Conservation (phyloP, 805 yeast genomes). For the Scheffersomyces ergatensis region DNA sequence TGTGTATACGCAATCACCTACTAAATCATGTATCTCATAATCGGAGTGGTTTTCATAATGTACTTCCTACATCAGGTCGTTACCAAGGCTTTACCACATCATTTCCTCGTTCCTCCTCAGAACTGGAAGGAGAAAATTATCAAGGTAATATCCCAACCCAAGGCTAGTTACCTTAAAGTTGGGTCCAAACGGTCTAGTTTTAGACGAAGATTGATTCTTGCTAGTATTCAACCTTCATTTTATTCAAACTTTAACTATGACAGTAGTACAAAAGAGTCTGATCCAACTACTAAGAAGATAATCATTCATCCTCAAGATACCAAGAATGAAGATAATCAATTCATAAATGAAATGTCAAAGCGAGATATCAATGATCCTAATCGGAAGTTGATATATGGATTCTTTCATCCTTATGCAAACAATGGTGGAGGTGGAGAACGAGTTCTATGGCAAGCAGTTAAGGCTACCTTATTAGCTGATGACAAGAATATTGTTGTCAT, state of each 20-base stretch:
- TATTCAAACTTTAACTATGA: slow-evolving; percentile 40
- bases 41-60: slow-evolving; percentile 5
- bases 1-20: no score
- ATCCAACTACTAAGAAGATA: slow-evolving; percentile 34
- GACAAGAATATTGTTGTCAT: slow-evolving; percentile 57
- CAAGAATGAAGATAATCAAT: slow-evolving; percentile 15
- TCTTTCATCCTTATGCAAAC: slow-evolving; percentile 92
- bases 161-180: slow-evolving; percentile 33
- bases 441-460: slow-evolving; percentile 92
- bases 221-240: slow-evolving; percentile 33
- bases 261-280: no score
- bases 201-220: slow-evolving; percentile 35
- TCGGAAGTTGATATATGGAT: slow-evolving; percentile 63
- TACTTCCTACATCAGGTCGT: slow-evolving; percentile 17
- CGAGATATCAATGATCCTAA: slow-evolving; percentile 33
- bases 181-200: slow-evolving; percentile 37
- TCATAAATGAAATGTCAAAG: slow-evolving; percentile 24
- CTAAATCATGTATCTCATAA: slow-evolving; percentile 3
- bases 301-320: slow-evolving; percentile 29
- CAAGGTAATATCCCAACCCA: slow-evolving; percentile 28
- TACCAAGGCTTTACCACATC: slow-evolving; percentile 26
- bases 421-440: slow-evolving; percentile 99
- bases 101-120: slow-evolving; percentile 36
- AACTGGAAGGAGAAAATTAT: slow-evolving; percentile 35
- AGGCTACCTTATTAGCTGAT: slow-evolving; percentile 55